Evolutionary conservation across 345 rosid genomes (phyloP), one percentile per base, ranked within the genome.

Genomic region (Salix suchowensis): DNA sequence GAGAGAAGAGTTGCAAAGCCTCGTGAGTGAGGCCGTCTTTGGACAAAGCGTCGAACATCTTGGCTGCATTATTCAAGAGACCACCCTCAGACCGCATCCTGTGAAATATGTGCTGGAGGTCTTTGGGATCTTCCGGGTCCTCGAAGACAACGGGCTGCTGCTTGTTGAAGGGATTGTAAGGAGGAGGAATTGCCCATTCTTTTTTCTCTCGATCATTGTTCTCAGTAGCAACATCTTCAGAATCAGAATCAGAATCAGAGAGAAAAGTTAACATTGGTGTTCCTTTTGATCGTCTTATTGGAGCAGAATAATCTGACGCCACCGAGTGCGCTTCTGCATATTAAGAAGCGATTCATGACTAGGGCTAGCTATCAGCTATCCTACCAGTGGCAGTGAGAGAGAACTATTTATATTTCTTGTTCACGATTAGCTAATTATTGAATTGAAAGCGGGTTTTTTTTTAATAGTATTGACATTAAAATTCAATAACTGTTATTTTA

Each of bases 41-140:
- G 16, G 97, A 91, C 88, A 93, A 85, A 3, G 80, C 90, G 79
- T 93, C 97, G 87, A 93, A 91, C 96, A 91, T 91, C 88, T 90
- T 91, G 78, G 87, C 86, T 44, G 96, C 97, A 69, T 85, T 77
- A 70, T 86, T 78, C 2, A 77, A 66, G 0, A 93, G 87, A 4
- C 92, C 91, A 7, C 75, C 79, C 19, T 88, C 90, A 0, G 89
- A 72, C 39, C 87, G 74, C 94, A 93, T 88, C 52, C 86, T 81
- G 65, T 91, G 94, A 78, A 91, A 91, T 73, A 93, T 84, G 50
- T 68, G 76, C 72, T 90, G 97, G 15, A 91, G 82, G 84, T 93
- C 83, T 74, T 83, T 79, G 30, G 96, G 91, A 79, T 93, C 94
- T 16, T 87, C 85, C 7, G 88, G 37, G 37, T 88, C 88, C 42